Base-by-base conservation (phyloP, 129 eudicot species). In the Smallanthus sonchifolius region DNA sequence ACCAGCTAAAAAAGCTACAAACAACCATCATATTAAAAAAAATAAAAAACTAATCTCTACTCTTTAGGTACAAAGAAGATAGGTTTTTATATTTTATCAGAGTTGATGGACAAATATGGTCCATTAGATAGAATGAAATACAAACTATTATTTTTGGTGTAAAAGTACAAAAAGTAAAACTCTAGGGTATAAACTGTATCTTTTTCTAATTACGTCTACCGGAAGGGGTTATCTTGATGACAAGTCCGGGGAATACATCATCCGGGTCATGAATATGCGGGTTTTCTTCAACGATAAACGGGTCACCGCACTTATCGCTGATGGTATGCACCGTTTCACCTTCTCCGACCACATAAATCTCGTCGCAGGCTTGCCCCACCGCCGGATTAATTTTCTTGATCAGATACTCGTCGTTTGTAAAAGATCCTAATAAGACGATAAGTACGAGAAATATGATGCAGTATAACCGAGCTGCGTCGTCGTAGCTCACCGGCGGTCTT, bases 331-430 rank as follows among this genome's bases (percentile, higher is more conserved):
- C 40, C 30, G 77, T 72, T 59, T 72, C 77, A 24, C 77, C 77
- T 15, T 72, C 77, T 72, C 42, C 43, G 4, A 72, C 77, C 6
- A 72, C 77, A 7, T 87, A 87, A 35, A 87, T 84, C 67, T 87
- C 92, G 24, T 87, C 92, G 47, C 92, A 87, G 1, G 83, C 62
- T 14, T 66, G 75, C 43, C 17, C 54, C 3, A 78, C 40, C 32
- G 17, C 2, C 42, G 43, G 17, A 28, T 80, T 74, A 4, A 43
- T 28, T 68, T 68, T 55, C 45, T 48, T 73, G 69, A 73, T 80
- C 34, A 66, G 14, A 10, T 74, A 66, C 38, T 79, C 75, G 19
- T 72, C 69, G 0, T 77, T 74, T 2, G 42, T 79, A 51, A 69
- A 71, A 36, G 76, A 86, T 48, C 75, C 70, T 44, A 86, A 17